Evolutionary conservation across 495 filamentous ascomycete species (phyloP).

Genomic region (Aspergillus taichungensis): DNA sequence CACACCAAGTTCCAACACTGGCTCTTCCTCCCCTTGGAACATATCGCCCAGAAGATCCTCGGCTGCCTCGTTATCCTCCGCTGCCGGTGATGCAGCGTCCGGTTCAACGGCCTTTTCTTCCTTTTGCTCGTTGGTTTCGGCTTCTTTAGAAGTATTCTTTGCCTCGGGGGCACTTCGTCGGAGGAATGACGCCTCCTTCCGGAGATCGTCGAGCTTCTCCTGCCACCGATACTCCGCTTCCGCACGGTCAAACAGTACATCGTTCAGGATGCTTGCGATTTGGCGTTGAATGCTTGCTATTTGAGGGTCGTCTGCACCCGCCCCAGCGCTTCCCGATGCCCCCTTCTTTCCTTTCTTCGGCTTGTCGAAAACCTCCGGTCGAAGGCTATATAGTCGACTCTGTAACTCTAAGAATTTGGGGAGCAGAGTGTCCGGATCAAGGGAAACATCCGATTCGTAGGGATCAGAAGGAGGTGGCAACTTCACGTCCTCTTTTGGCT

Average conservation of each 20-base stretch:
- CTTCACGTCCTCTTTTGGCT: slow-evolving; percentile 21
- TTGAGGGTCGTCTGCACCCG: slow-evolving; percentile 33
- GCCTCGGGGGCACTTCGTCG: slow-evolving; percentile 26
- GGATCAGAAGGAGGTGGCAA: slow-evolving; percentile 13
- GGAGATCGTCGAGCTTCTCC: slow-evolving; percentile 53
- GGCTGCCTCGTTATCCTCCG: slow-evolving; percentile 43
- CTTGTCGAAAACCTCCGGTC: slow-evolving; percentile 49
- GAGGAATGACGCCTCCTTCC: slow-evolving; percentile 42
- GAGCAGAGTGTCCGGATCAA: slow-evolving; percentile 65
- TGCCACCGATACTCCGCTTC: slow-evolving; percentile 71
- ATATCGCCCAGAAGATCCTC: slow-evolving; percentile 59
- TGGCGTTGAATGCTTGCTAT: slow-evolving; percentile 58
- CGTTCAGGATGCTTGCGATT: slow-evolving; percentile 67
- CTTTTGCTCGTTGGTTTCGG: slow-evolving; percentile 16
- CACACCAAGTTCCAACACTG: slow-evolving; percentile 11
- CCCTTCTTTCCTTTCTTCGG: slow-evolving; percentile 36
- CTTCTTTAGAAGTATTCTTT: slow-evolving; percentile 11
- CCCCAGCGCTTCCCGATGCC: slow-evolving; percentile 16
- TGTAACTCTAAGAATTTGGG: slow-evolving; percentile 67
- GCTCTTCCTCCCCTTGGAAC: slow-evolving; percentile 52
- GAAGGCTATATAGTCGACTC: slow-evolving; percentile 59
- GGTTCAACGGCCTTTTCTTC: slow-evolving; percentile 44
- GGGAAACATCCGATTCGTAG: slow-evolving; percentile 44
- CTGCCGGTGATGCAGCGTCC: slow-evolving; percentile 40
- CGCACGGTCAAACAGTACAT: slow-evolving; percentile 75